Base-by-base conservation (phyloP, 75 land plant genomes). In the Pinus taeda region DNA sequence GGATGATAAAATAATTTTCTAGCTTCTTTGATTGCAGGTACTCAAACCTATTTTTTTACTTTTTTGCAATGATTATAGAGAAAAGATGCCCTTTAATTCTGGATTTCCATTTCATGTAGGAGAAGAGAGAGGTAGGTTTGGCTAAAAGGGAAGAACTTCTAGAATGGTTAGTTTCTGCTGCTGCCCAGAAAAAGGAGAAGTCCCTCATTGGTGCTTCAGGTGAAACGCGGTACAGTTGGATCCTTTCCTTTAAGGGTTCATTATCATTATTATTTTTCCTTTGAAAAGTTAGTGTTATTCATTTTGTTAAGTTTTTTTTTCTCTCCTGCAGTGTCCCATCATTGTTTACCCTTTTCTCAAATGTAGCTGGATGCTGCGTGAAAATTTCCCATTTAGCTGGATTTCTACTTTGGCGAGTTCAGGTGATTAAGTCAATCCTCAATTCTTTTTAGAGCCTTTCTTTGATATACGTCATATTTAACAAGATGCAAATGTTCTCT, bases 351-450 rank as follows among this genome's bases (percentile, higher is more conserved):
- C 45, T 69, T 24, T 69, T 69, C n/a, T n/a, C 49, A 9, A 45
- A 69, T 39, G 55, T 39, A 69, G 60, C 83, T 18, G 94, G 93
- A 53, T 22, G 59, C 24, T 92, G 92, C 76, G 71, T 94, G 57
- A 64, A 80, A 37, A 79, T 96, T 61, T 87, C 97, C 55, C 82
- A 87, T 71, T 29, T 76, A 45, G 89, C 90, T 63, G 88, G 89
- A 57, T 81, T 82, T 77, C 81, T 93, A 66, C 6, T 92, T 18
- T 92, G 97, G 98, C 94, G 98, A 22, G 71, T 88, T 45, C 89
- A 94, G 95, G 98, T 96, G 78, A 64, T 70, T 55, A 59, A 30
- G 15, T 67, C 59, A 55, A 59, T 6, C 9, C 30, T 30, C 63
- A 67, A 21, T 24, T 33, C 18, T 58, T 69, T 45, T 60, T 33